Evolutionary conservation across 495 filamentous ascomycete genomes (phyloP).

Genomic region (Peziza echinospora): DNA sequence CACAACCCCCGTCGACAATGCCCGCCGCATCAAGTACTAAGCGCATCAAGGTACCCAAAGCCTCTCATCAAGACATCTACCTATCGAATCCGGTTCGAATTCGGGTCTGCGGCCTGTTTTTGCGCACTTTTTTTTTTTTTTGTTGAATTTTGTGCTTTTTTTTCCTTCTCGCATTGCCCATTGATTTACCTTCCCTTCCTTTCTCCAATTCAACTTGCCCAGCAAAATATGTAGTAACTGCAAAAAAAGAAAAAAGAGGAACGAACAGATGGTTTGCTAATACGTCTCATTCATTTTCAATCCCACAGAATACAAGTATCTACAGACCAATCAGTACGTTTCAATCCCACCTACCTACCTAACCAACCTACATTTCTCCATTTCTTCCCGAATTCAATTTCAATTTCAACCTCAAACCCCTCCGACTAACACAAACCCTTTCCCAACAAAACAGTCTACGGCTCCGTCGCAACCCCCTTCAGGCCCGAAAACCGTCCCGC

Average conservation of each 20-base stretch:
- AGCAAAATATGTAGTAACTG: too few relatives aligned
- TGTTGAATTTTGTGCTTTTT: background rate
- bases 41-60: constrained; percentile 18
- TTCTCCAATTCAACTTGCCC: too few relatives aligned
- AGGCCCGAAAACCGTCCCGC: constrained; percentile 16
- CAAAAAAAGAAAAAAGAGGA: too few relatives aligned
- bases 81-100: constrained; percentile 13
- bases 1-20: background rate
- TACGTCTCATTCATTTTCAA: constrained; percentile 2
- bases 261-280: constrained; percentile 3
- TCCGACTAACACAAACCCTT: background rate
- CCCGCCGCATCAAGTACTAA: constrained; percentile 15
- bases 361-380: too few relatives aligned
- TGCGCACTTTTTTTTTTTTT: constrained; percentile 6
- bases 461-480: constrained; percentile 14
- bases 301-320: background rate
- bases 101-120: constrained; percentile 19
- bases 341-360: background rate
- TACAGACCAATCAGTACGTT: constrained; percentile 1
- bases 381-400: too few relatives aligned
- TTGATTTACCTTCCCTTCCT: constrained; percentile 2
- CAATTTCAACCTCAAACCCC: too few relatives aligned
- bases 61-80: constrained; percentile 1
- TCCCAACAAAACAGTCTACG: constrained; percentile 11
- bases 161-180: background rate